Percentiles rank a stretch among this genome's conserved stretches.
Evolutionary conservation across 2,329 filamentous ascomycete species (phyloP).

Genomic region (Botrytis byssoidea): DNA sequence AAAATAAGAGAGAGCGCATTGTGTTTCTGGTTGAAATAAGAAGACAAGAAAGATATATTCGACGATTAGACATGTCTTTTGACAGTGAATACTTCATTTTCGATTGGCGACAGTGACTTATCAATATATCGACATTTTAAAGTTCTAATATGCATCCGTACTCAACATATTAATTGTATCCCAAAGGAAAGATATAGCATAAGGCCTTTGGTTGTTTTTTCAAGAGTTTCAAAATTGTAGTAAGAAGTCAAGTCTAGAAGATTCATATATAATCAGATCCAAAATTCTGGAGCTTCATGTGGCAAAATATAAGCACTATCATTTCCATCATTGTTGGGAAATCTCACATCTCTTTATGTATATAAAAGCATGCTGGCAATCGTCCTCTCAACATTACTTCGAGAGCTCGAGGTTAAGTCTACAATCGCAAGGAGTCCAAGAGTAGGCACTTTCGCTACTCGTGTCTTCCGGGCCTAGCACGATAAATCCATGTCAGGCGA

Average conservation of each 20-base stretch:
- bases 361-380: background rate
- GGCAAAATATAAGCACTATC: background rate
- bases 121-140: background rate
- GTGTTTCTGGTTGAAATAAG: background rate
- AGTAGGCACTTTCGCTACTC: background rate
- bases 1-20: background rate
- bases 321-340: background rate
- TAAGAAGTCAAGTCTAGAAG: background rate
- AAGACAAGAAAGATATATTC: background rate
- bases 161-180: too few relatives aligned
- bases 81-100: background rate
- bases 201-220: too few relatives aligned
- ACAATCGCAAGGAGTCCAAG: too few relatives aligned
- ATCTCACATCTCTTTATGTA: accelerated
- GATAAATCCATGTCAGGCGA: background rate
- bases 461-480: background rate
- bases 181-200: too few relatives aligned
- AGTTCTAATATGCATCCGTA: background rate
- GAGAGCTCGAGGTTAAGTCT: background rate
- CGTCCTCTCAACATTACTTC: background rate
- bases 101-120: too few relatives aligned
- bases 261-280: background rate
- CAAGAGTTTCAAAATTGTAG: too few relatives aligned
- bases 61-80: background rate
- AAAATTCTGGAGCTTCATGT: background rate